Percentiles rank a stretch among this genome's conserved stretches.
phyloP scores from a whole-genome alignment of 2,329 filamentous ascomycete species.

The Xylariaceae sp. region DNA sequence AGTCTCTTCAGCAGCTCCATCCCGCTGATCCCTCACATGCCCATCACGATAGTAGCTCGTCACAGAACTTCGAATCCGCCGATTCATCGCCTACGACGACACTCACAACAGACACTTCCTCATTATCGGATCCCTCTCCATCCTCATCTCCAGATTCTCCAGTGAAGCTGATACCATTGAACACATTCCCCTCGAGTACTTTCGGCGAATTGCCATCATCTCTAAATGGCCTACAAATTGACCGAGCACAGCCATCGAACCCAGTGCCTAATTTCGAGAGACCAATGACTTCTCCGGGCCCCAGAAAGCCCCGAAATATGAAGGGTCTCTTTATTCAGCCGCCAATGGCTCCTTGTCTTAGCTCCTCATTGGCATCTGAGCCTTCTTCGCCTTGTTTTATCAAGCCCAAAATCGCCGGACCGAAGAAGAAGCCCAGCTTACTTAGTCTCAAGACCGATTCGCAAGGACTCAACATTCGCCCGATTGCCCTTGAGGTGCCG shows the following conservation, averaged over 20 bases:
- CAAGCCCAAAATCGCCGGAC: conserved; percentile 68
- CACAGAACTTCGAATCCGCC: conserved; percentile 74
- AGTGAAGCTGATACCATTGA: conserved; percentile 66
- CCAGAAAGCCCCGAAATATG: conserved; percentile 73
- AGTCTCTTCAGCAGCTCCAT: conserved; percentile 37
- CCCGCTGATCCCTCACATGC: conserved; percentile 55
- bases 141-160: conserved; percentile 91
- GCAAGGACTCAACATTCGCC: conserved; percentile 48
- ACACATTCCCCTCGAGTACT: conserved; percentile 61
- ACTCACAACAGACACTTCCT: conserved; percentile 85
- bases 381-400: conserved; percentile 74
- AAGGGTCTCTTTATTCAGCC: conserved; percentile 79
- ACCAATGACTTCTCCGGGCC: conserved; percentile 65
- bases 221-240: conserved; percentile 43
- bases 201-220: conserved; percentile 45
- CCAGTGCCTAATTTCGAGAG: conserved; percentile 39
- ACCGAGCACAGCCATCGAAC: conserved; percentile 26
- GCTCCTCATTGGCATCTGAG: conserved; percentile 55
- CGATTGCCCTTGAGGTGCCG: conserved; percentile 50
- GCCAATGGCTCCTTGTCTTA: conserved; percentile 44
- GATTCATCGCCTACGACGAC: conserved; percentile 96
- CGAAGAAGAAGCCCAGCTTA: conserved; percentile 72
- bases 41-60: conserved; percentile 74
- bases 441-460: conserved; percentile 72
- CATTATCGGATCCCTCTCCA: conserved; percentile 84